Conservation (phyloP, 169 alveolate genomes). For the Plasmodium falciparum region DNA sequence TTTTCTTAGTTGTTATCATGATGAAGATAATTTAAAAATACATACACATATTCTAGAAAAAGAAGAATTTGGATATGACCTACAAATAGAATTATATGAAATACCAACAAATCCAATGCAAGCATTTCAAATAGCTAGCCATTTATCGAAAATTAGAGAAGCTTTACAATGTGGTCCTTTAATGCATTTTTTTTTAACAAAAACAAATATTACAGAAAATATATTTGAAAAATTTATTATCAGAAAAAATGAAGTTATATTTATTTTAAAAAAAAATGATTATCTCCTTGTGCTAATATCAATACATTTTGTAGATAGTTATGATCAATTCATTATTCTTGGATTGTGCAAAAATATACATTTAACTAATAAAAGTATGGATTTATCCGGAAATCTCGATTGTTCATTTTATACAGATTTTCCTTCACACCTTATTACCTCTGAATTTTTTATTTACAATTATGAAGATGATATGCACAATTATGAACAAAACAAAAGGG, state of each 20-base stretch:
- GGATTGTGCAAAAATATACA: slow-evolving; percentile 72
- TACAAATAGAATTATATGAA: slow-evolving; percentile 73
- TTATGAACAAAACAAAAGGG: neutral
- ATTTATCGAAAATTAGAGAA: slow-evolving; percentile 73
- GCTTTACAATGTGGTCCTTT: slow-evolving; percentile 70
- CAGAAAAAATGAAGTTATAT: slow-evolving; percentile 65
- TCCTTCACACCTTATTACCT: slow-evolving; percentile 48
- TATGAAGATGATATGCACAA: neutral
- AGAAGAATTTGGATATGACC: slow-evolving; percentile 66
- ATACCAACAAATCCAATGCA: slow-evolving; percentile 48
- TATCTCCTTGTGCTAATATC: slow-evolving; percentile 38
- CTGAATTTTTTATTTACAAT: slow-evolving; percentile 45
- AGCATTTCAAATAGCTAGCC: slow-evolving; percentile 26
- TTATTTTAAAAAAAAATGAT: slow-evolving; percentile 25
- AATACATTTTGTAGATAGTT: slow-evolving; percentile 40
- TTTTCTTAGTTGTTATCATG: slow-evolving; percentile 70
- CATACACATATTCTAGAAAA: slow-evolving; percentile 64
- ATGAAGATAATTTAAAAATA: slow-evolving; percentile 49
- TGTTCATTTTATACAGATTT: slow-evolving; percentile 67
- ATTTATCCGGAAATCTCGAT: slow-evolving; percentile 58
- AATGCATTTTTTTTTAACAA: slow-evolving; percentile 66
- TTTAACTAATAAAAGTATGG: slow-evolving; percentile 50
- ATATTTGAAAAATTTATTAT: slow-evolving; percentile 54
- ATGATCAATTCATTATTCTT: slow-evolving; percentile 45
- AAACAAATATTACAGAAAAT: slow-evolving; percentile 48